Evolutionary conservation across 768 basidiomycete genomes (phyloP).

Genomic region (Podaxis carcinomalis): DNA sequence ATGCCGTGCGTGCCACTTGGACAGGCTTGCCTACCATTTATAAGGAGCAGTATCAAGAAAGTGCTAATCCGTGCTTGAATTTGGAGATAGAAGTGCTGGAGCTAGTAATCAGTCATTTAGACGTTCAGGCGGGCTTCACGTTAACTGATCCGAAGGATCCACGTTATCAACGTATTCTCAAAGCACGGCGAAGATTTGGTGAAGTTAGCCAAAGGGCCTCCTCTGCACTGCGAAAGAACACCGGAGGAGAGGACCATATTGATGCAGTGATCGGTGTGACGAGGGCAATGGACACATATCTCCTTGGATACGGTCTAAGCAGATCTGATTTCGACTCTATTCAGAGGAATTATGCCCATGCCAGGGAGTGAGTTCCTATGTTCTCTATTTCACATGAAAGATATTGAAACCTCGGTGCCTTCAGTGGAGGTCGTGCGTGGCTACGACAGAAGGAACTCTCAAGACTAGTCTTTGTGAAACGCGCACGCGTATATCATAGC

Average conservation of each 20-base stretch:
- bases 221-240: slow-evolving; percentile 52
- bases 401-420: slow-evolving; percentile 27
- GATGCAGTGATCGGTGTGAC: slow-evolving; percentile 77
- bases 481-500: slow-evolving; percentile 76
- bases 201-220: slow-evolving; percentile 66
- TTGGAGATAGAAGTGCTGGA: slow-evolving; percentile 62
- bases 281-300: slow-evolving; percentile 69
- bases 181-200: slow-evolving; percentile 63
- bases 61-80: slow-evolving; percentile 55
- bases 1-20: slow-evolving; percentile 73
- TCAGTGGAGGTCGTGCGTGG: slow-evolving; percentile 54
- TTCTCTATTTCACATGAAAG: not conserved
- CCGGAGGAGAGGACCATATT: slow-evolving; percentile 74
- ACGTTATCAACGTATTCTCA: slow-evolving; percentile 61
- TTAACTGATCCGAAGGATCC: slow-evolving; percentile 71
- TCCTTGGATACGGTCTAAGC: slow-evolving; percentile 67
- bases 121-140: slow-evolving; percentile 70
- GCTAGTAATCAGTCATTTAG: slow-evolving; percentile 60
- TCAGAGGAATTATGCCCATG: slow-evolving; percentile 64
- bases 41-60: slow-evolving; percentile 52
- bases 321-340: slow-evolving; percentile 54
- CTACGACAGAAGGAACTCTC: slow-evolving; percentile 71
- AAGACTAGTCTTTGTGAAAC: slow-evolving; percentile 68
- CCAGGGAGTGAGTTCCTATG: slow-evolving; percentile 47
- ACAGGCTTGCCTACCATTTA: slow-evolving; percentile 69